Conservation (phyloP, 1,284 basidiomycete genomes). For the Ustilago esculenta region DNA sequence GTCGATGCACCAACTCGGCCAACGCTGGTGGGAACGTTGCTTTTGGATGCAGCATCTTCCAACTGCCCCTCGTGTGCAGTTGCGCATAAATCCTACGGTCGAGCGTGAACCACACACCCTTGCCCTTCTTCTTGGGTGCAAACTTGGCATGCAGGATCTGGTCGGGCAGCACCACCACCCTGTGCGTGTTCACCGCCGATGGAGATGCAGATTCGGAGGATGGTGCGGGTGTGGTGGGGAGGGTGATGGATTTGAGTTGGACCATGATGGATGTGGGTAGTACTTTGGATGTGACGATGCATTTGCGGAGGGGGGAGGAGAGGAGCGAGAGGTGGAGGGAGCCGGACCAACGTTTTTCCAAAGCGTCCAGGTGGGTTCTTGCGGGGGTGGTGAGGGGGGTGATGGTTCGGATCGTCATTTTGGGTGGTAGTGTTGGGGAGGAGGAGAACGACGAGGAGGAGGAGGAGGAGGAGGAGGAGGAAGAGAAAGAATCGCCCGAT, state of each 20-base stretch:
- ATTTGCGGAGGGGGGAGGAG: slow-evolving; percentile 21
- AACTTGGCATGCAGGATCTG: slow-evolving; percentile 20
- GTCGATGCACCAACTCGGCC: slow-evolving; percentile 7
- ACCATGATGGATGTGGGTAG: slow-evolving; percentile 27
- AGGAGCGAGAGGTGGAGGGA: slow-evolving; percentile 35
- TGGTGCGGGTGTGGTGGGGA: background rate
- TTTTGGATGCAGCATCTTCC: slow-evolving; percentile 4
- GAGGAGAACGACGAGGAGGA: background rate
- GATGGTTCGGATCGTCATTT: background rate
- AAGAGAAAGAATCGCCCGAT: slow-evolving; percentile 19
- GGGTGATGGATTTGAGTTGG: slow-evolving; percentile 25
- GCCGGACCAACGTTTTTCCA: slow-evolving; percentile 20
- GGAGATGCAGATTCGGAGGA: background rate
- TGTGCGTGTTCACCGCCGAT: background rate
- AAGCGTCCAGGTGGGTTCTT: background rate
- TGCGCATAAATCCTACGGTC: slow-evolving; percentile 1
- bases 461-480: background rate
- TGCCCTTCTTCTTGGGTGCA: slow-evolving; percentile 3
- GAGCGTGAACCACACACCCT: slow-evolving; percentile 17
- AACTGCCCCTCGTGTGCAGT: slow-evolving; percentile 1
- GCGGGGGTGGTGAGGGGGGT: slow-evolving; percentile 1
- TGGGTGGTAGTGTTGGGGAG: too few relatives aligned
- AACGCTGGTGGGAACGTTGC: slow-evolving; percentile 6
- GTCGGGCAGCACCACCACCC: slow-evolving; percentile 21
- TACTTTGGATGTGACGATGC: slow-evolving; percentile 27